Percentiles rank a stretch among this genome's conserved stretches.
Evolutionary conservation across 305 asterid genomes (phyloP).

Genomic region (Rubia tinctorum): DNA sequence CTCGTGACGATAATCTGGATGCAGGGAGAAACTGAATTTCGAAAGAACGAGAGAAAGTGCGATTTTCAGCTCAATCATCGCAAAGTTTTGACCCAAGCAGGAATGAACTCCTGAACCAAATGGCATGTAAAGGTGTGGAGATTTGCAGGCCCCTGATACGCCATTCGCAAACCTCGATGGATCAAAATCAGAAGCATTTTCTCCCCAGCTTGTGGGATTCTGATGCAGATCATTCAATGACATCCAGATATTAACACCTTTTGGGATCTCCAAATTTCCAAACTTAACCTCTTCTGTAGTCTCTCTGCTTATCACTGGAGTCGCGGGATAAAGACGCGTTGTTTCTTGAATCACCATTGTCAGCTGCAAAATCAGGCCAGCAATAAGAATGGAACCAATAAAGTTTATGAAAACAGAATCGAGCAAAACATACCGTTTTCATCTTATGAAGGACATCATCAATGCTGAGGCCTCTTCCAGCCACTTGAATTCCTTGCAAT

Average conservation of each 20-base stretch:
- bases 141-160: slow-evolving; percentile 2
- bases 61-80: slow-evolving; percentile 8
- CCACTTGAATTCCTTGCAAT: neutral
- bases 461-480: neutral
- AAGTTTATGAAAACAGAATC: neutral
- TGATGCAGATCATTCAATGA: slow-evolving; percentile 10
- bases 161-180: slow-evolving; percentile 4
- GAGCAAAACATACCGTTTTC: neutral
- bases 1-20: slow-evolving; percentile 4
- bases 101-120: slow-evolving; percentile 9
- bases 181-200: neutral
- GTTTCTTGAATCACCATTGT: slow-evolving; percentile 9
- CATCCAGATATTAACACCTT: slow-evolving; percentile 8
- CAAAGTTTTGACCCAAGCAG: neutral
- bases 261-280: neutral
- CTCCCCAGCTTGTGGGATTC: slow-evolving; percentile 5
- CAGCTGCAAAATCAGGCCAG: neutral
- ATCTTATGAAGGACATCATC: neutral
- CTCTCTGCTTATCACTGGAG: slow-evolving; percentile 8
- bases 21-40: neutral
- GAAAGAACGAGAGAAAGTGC: neutral
- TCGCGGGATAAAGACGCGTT: slow-evolving; percentile 3
- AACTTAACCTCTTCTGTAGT: neutral
- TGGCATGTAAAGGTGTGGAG: slow-evolving; percentile 5
- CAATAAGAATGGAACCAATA: neutral